Percentiles rank a stretch among this genome's conserved stretches.
Evolutionary conservation across 192 early-diverging fungal species (phyloP).

Genomic region (Backusella westeae): DNA sequence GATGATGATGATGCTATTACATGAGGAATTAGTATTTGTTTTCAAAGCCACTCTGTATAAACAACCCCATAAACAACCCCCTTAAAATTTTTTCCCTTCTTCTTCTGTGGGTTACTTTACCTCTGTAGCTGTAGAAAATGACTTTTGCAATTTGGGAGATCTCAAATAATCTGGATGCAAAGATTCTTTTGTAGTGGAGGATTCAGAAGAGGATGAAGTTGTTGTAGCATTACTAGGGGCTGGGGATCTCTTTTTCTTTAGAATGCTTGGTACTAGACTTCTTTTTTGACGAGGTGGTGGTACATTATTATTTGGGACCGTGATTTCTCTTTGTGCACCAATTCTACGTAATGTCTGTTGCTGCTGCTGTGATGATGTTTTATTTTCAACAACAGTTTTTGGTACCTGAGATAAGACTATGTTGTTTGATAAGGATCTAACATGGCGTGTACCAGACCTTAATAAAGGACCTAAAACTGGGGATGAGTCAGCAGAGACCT

Average conservation of each 20-base stretch:
- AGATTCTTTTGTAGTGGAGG: background rate
- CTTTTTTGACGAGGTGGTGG: background rate
- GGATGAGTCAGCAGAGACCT: background rate
- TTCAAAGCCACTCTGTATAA: background rate
- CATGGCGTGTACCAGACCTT: background rate
- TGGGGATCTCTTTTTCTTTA: background rate
- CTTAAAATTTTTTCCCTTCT: background rate
- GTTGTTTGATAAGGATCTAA: conserved; percentile 2
- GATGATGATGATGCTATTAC: background rate
- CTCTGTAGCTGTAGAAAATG: background rate
- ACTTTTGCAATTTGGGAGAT: background rate
- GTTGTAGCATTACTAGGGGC: background rate
- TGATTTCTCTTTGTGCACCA: background rate
- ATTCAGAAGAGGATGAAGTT: background rate
- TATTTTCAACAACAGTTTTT: background rate
- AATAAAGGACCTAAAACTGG: background rate
- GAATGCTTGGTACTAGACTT: background rate
- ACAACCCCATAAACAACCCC: background rate
- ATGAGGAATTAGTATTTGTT: background rate
- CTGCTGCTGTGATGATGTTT: background rate
- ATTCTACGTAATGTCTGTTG: background rate
- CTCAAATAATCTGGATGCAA: background rate
- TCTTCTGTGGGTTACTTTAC: background rate
- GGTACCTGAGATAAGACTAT: background rate
- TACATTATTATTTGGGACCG: background rate